These are phyloP conservation scores for Cyberlindnera petersonii DNA, from an alignment of 805 yeast genomes.

Conservation along the genomic window DNA sequence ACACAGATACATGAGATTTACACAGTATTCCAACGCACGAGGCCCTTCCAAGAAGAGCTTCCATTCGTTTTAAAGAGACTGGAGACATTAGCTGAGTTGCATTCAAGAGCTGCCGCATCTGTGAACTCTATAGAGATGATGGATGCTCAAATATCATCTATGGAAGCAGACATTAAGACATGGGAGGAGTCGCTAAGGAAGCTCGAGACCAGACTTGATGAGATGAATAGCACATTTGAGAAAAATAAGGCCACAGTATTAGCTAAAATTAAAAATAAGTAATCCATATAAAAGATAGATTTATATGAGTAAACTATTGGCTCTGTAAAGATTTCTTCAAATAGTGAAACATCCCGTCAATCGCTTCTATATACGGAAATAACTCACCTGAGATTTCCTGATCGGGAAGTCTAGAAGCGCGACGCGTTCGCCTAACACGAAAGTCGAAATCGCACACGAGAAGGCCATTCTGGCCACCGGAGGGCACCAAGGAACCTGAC, in stretches of 20 bases:
- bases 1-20: constrained; percentile 27
- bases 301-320: too few species aligned
- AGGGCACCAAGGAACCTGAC: too few species aligned
- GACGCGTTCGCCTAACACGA: constrained; percentile 1
- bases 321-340: too few species aligned
- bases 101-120: constrained; percentile 18
- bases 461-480: too few species aligned
- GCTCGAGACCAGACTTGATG: constrained; percentile 24
- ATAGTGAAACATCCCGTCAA: too few species aligned
- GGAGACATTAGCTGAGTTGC: constrained; percentile 25
- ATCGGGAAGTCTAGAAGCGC: constrained; percentile 1
- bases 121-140: constrained; percentile 20
- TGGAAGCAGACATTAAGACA: constrained; percentile 24
- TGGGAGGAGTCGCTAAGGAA: constrained; percentile 27
- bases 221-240: constrained; percentile 19
- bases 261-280: not conserved
- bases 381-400: not conserved
- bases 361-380: too few species aligned
- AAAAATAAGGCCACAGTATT: constrained; percentile 8
- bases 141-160: constrained; percentile 17
- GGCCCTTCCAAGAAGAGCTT: constrained; percentile 20
- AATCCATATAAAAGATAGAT: not conserved
- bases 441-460: not conserved
- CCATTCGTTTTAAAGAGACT: constrained; percentile 29
- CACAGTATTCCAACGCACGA: constrained; percentile 17